These are phyloP conservation scores for Hymenoscyphus repandus DNA, from an alignment of 2,329 filamentous ascomycete genomes.

Conservation along the genomic window DNA sequence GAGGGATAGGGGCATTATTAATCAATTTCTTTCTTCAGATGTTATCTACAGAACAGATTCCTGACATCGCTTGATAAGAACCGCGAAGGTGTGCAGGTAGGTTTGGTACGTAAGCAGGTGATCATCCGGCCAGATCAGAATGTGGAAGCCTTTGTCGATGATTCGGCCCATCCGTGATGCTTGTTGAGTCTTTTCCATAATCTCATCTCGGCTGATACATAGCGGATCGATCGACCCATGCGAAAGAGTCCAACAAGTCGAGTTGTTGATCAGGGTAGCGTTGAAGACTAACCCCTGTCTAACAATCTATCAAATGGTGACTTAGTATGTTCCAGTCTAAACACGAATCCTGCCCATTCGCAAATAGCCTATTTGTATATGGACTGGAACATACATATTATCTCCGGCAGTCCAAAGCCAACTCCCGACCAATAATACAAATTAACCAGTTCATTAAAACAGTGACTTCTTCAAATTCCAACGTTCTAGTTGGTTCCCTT, in stretches of 20 bases:
- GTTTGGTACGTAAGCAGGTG: neutral
- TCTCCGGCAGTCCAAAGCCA: neutral
- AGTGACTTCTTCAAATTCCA: neutral
- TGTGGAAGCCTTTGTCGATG: neutral
- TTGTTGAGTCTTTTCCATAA: slow-evolving; percentile 3
- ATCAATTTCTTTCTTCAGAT: no score
- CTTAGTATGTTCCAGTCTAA: neutral
- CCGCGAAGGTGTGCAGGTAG: neutral
- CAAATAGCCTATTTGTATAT: no score
- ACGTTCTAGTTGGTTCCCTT: slow-evolving; percentile 1
- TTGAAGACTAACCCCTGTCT: neutral
- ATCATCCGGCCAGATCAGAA: neutral
- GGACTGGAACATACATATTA: no score
- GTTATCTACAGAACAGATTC: neutral
- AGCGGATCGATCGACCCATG: slow-evolving; percentile 1
- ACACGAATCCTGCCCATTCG: no score
- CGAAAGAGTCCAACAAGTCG: neutral
- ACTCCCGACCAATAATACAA: slow-evolving; percentile 2
- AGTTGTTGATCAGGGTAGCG: neutral
- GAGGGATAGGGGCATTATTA: no score
- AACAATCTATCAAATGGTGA: slow-evolving; percentile 1
- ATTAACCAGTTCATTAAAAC: slow-evolving; percentile 7
- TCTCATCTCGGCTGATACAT: slow-evolving; percentile 2
- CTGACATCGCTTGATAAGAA: neutral
- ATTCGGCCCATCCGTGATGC: slow-evolving; percentile 1